A percentile compares a stretch with the other conserved stretches of the same genome.
Evolutionary conservation across 495 filamentous ascomycete genomes (phyloP).

Genomic region (Annulohypoxylon nitens): DNA sequence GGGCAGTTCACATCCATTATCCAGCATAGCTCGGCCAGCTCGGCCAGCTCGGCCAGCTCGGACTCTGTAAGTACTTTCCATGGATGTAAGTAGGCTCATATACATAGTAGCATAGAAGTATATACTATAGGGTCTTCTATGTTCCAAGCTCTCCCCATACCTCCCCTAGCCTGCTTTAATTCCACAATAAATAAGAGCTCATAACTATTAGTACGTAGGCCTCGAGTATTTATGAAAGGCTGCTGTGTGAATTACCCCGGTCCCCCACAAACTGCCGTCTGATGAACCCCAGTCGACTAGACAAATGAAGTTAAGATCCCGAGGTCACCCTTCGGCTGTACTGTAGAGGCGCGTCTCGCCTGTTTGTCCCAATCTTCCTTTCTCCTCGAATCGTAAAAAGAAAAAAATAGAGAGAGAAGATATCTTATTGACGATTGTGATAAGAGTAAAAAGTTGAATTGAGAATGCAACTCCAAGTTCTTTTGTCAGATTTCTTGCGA

Average conservation of each 20-base stretch:
- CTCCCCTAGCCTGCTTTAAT: not conserved
- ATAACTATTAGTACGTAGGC: not conserved
- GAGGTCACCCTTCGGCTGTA: constrained; percentile 47
- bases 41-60: too few relatives aligned
- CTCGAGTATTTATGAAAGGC: not conserved
- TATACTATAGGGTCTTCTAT: not conserved
- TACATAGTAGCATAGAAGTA: too few relatives aligned
- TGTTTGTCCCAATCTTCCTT: not conserved
- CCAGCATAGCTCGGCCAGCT: not conserved
- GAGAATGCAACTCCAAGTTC: constrained; percentile 30
- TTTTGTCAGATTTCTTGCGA: constrained; percentile 17
- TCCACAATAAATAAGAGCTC: constrained; percentile 9
- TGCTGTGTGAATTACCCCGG: constrained; percentile 6
- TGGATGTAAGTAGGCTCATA: too few relatives aligned
- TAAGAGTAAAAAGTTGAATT: constrained; percentile 27
- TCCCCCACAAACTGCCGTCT: constrained; percentile 51
- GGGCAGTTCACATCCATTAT: too few relatives aligned
- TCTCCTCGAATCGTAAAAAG: not conserved
- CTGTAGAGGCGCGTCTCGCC: constrained; percentile 29
- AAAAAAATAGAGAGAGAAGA: not conserved
- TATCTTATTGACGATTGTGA: constrained; percentile 18
- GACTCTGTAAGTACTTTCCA: too few relatives aligned
- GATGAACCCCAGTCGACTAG: constrained; percentile 26
- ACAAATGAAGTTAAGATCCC: constrained; percentile 36
- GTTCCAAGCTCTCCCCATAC: not conserved